Evolutionary conservation across 2,329 filamentous ascomycete species (phyloP).

Genomic region (Pyricularia sp.): DNA sequence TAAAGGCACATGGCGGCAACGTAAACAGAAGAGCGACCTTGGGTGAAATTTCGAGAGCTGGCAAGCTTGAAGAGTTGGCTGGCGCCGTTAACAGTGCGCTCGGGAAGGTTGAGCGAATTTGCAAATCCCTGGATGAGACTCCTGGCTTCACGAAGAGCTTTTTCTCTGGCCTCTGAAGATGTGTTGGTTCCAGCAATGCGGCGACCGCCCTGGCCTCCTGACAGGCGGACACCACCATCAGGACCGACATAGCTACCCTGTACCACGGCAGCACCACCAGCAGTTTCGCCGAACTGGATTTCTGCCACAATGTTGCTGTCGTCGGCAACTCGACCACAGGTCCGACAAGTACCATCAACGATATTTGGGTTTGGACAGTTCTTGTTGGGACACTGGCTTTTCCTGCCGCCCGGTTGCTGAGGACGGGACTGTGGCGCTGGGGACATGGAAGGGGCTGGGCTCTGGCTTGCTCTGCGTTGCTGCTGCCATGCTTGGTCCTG

Average conservation of each 20-base stretch:
- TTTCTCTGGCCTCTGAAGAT: constrained; percentile 47
- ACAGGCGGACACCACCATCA: constrained; percentile 64
- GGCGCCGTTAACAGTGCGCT: constrained; percentile 54
- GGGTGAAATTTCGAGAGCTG: constrained; percentile 66
- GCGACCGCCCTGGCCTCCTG: constrained; percentile 50
- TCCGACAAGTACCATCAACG: constrained; percentile 63
- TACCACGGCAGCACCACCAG: constrained; percentile 77
- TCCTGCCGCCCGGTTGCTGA: constrained; percentile 21
- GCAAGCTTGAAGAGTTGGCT: constrained; percentile 70
- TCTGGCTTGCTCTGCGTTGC: constrained; percentile 22
- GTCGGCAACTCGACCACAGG: constrained; percentile 76
- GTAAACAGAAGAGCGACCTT: constrained; percentile 75
- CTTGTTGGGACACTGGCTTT: constrained; percentile 46
- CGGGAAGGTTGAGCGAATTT: constrained; percentile 48
- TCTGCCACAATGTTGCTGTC: constrained; percentile 88
- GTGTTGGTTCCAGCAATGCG: constrained; percentile 41
- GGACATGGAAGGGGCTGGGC: constrained; percentile 13
- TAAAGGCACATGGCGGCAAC: constrained; percentile 91
- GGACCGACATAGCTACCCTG: constrained; percentile 84
- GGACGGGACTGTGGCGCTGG: constrained; percentile 10
- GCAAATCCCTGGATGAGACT: constrained; percentile 54
- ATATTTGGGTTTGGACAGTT: constrained; percentile 52
- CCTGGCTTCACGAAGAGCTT: constrained; percentile 48
- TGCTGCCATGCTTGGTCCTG: constrained; percentile 35
- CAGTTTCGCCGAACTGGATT: constrained; percentile 81